Percentiles rank a stretch among this genome's conserved stretches.
phyloP scores from a whole-genome alignment of 495 filamentous ascomycete genomes.

The Alectoria sarmentosa region DNA sequence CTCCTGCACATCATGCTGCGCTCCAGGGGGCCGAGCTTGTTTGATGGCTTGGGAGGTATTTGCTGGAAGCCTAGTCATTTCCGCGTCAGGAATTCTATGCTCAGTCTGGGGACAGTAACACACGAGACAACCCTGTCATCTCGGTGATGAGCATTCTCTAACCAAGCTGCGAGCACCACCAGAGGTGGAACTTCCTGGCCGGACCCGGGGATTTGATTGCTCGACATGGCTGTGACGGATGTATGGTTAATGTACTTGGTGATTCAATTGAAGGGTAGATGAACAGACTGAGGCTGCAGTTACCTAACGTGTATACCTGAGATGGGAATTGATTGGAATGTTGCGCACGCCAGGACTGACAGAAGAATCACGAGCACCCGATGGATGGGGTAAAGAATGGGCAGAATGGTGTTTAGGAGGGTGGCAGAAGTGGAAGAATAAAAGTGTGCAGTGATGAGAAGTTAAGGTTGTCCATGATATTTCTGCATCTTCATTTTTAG shows the following conservation, averaged over 20 bases:
- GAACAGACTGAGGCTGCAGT: background rate
- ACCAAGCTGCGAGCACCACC: background rate
- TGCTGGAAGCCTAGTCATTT: background rate
- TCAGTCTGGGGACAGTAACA: background rate
- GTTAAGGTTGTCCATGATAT: background rate
- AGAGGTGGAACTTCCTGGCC: background rate
- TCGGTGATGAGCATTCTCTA: background rate
- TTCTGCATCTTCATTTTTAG: background rate
- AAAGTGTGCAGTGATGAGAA: background rate
- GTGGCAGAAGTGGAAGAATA: background rate
- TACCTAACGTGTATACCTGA: background rate
- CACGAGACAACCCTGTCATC: conserved; percentile 2
- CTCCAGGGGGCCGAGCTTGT: background rate
- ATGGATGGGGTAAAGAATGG: background rate
- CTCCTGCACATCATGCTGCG: background rate
- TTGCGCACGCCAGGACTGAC: background rate
- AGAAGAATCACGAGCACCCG: background rate
- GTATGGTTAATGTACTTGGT: background rate
- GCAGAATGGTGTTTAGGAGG: background rate
- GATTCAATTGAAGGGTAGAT: background rate
- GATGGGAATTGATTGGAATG: background rate
- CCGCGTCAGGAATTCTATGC: background rate
- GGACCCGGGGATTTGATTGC: background rate
- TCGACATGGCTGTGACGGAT: background rate
- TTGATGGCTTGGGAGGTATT: background rate